phyloP scores from a whole-genome alignment of 352 stramenopile genomes.

The Globisporangium polare region DNA sequence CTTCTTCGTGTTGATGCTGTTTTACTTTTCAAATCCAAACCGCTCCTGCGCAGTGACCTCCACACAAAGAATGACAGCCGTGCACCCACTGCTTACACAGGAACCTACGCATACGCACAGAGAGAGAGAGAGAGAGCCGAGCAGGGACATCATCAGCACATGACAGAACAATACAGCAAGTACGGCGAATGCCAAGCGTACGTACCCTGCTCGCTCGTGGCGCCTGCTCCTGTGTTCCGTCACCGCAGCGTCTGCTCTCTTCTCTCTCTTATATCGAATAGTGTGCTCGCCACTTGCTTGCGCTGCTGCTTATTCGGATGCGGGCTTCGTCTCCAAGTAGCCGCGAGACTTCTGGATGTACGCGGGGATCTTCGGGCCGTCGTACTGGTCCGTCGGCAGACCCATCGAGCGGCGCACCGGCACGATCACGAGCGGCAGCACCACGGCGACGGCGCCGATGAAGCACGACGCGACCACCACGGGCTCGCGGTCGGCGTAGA shows the following conservation, averaged over 20 bases:
- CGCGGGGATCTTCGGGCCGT: slow-evolving; percentile 76
- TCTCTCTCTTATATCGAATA: not conserved
- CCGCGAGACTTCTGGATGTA: slow-evolving; percentile 73
- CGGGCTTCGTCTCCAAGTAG: slow-evolving; percentile 39
- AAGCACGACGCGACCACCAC: slow-evolving; percentile 82
- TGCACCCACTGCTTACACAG: not conserved
- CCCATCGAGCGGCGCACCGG: slow-evolving; percentile 81
- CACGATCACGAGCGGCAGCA: slow-evolving; percentile 74
- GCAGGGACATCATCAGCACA: not conserved
- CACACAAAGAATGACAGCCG: not conserved
- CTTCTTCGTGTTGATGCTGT: not conserved
- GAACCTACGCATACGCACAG: not conserved
- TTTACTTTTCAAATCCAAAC: slow-evolving; percentile 1
- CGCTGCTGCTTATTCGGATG: slow-evolving; percentile 23
- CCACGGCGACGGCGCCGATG: slow-evolving; percentile 66
- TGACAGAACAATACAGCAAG: not conserved
- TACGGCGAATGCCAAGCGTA: not conserved
- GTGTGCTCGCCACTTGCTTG: not conserved
- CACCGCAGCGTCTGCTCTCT: not conserved
- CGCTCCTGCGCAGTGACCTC: not conserved
- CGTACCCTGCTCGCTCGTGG: not conserved
- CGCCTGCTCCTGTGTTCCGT: not conserved
- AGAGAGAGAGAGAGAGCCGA: not conserved
- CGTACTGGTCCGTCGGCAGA: slow-evolving; percentile 87
- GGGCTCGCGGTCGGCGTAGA: slow-evolving; percentile 82